Evolutionary conservation across 192 early-diverging fungal species (phyloP), one percentile per base, ranked within the genome.

Genomic region (Umbelopsis sp.): DNA sequence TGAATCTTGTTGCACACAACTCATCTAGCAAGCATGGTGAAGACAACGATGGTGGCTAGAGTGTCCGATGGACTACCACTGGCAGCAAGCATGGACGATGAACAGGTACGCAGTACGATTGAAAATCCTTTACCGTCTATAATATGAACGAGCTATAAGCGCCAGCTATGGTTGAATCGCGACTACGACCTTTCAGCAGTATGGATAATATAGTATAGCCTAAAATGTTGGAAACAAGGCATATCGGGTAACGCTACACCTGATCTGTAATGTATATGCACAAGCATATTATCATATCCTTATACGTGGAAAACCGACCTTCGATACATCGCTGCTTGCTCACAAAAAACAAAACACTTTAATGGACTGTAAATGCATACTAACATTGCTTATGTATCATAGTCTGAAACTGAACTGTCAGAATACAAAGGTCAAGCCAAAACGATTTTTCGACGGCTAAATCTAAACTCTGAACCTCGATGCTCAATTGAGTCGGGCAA

Each of bases 31-130:
- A 53, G 16, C n/a, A 98, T 98, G 97, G 93, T 99, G 51, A 91
- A 92, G 73, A 91, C 95, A 21, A 96, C 95, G 44, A 91, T 96
- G 73, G 97, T 99, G 74, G 94, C 94, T 47, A 91, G 97, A 70
- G 87, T 97, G 35, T 88, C 90, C 9, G 97, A 99, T 84, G 95
- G 94, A 6, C 85, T 97, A 49, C 95, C 95, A 4, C 85, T 99
- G 58, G 97, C 97, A 30, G 95, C 95, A 13, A 94, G 92, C 20
- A 95, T 98, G 88, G 96, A 98, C 80, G 95, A 99, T 78, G 94
- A 93, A 51, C 91, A 94, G 89, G 91, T 91, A 80, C 46, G 25
- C 55, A 37, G 37, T 6, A 35, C 33, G 55, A 61, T 18, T 61
- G 2, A n/a, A 15, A n/a, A 13, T 25, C 25, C 16, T 13, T 5